Conservation (phyloP, 2,329 filamentous ascomycete species). For the Coniella vitis region DNA sequence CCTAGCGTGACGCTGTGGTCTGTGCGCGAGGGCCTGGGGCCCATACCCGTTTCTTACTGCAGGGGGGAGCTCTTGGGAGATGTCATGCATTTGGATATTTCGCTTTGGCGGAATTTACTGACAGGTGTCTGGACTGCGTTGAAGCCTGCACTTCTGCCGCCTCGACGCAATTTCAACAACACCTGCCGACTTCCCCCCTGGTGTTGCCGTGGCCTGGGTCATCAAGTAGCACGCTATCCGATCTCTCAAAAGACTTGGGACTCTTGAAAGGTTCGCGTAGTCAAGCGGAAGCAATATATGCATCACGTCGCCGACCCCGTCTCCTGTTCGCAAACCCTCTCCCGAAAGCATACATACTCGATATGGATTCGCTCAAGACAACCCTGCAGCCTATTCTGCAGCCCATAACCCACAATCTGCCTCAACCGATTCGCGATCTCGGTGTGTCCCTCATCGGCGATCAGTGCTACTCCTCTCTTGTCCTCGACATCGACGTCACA, state of each 20-base stretch:
- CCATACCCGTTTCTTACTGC: background rate
- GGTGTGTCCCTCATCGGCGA: conserved; percentile 75
- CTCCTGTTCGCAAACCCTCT: background rate
- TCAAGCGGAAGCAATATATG: background rate
- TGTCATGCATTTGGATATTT: background rate
- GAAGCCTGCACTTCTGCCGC: background rate
- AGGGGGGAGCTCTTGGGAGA: background rate
- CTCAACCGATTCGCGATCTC: conserved; percentile 65
- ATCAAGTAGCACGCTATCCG: no score
- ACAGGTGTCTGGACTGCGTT: conserved; percentile 4
- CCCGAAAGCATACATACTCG: background rate
- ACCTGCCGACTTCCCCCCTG: background rate
- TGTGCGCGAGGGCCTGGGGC: no score
- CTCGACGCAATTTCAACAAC: background rate
- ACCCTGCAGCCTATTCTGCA: conserved; percentile 62
- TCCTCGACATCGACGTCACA: conserved; percentile 76
- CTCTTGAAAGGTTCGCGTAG: no score
- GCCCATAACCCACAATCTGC: conserved; percentile 67
- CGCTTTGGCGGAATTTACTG: background rate
- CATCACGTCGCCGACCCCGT: background rate
- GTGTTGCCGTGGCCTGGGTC: background rate
- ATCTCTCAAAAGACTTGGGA: no score
- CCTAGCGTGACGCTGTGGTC: no score
- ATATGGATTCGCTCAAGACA: conserved; percentile 56
- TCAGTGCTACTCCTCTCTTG: conserved; percentile 75